Percentiles rank a stretch among this genome's conserved stretches.
phyloP scores from a whole-genome alignment of 1,139 yeast genomes.

The Saccharomyces uvarum region DNA sequence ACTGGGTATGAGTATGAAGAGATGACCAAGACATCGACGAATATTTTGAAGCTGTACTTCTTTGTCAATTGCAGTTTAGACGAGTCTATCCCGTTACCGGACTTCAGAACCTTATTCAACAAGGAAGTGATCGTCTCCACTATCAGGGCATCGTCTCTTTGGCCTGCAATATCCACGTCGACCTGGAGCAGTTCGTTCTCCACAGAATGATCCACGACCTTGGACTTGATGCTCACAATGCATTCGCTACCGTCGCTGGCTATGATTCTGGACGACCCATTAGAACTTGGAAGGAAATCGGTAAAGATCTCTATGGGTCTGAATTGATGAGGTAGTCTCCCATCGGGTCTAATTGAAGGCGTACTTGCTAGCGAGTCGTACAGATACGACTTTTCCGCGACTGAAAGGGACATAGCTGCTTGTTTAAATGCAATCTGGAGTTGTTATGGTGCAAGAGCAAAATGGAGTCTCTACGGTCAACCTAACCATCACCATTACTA shows the following conservation, averaged over 20 bases:
- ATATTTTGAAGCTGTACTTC: slow-evolving; percentile 67
- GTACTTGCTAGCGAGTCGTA: slow-evolving; percentile 58
- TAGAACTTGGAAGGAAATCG: slow-evolving; percentile 73
- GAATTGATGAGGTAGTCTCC: slow-evolving; percentile 63
- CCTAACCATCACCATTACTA: neutral
- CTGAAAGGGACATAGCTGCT: slow-evolving; percentile 57
- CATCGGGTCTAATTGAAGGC: slow-evolving; percentile 76
- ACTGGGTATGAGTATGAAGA: slow-evolving; percentile 67
- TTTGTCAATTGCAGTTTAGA: slow-evolving; percentile 54
- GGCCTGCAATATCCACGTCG: slow-evolving; percentile 69
- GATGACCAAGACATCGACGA: slow-evolving; percentile 69
- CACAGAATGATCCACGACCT: slow-evolving; percentile 54
- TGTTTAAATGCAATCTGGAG: neutral
- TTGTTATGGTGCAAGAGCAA: neutral
- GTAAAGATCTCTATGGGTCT: slow-evolving; percentile 81
- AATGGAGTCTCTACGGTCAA: neutral
- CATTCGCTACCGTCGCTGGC: slow-evolving; percentile 89
- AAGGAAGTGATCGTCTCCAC: slow-evolving; percentile 52
- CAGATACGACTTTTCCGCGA: slow-evolving; percentile 77
- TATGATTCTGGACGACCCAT: slow-evolving; percentile 85
- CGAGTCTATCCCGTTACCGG: slow-evolving; percentile 32
- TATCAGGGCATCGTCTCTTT: slow-evolving; percentile 60
- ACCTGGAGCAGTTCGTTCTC: slow-evolving; percentile 50
- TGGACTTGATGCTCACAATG: slow-evolving; percentile 79
- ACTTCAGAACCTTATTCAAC: slow-evolving; percentile 34